A percentile compares a stretch with the other conserved stretches of the same genome.
Conservation (phyloP, 495 filamentous ascomycete genomes). For the Aspergillus funiculosus region DNA sequence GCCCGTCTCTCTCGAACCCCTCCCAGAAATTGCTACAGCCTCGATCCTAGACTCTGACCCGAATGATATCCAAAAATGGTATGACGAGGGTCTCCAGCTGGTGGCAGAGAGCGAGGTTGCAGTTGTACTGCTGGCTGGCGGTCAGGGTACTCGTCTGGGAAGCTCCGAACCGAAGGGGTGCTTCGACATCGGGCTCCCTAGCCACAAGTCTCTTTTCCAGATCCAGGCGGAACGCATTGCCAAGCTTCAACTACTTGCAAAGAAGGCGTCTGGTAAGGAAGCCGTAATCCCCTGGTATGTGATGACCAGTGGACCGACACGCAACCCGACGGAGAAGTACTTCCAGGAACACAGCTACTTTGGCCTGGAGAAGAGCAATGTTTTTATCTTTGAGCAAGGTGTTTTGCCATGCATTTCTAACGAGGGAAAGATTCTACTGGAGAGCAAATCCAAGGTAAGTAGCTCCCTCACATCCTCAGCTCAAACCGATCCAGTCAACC, state of each 20-base stretch:
- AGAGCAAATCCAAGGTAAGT: conserved; percentile 75
- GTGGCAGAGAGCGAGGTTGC: conserved; percentile 87
- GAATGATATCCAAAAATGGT: conserved; percentile 78
- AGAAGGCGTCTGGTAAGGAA: conserved; percentile 56
- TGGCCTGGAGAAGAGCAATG: conserved; percentile 76
- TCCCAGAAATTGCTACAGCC: conserved; percentile 81
- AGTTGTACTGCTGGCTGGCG: conserved; percentile 94
- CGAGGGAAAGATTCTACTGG: conserved; percentile 93
- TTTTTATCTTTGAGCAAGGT: conserved; percentile 94
- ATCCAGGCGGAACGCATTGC: conserved; percentile 91
- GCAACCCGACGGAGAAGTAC: conserved; percentile 84
- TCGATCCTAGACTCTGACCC: conserved; percentile 86
- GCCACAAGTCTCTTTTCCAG: conserved; percentile 91
- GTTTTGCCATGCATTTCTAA: conserved; percentile 95
- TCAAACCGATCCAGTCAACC: neutral
- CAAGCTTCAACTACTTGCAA: conserved; percentile 79
- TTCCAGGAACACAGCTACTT: conserved; percentile 89
- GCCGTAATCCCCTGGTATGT: conserved; percentile 95
- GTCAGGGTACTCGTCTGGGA: conserved; percentile 90
- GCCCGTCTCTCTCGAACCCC: conserved; percentile 67
- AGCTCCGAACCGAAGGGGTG: conserved; percentile 95
- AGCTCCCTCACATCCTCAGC: neutral
- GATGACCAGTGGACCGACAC: conserved; percentile 98
- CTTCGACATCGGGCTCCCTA: conserved; percentile 90
- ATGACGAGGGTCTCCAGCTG: conserved; percentile 72